Base-by-base conservation (phyloP, 1,139 yeast genomes). In the Zygosaccharomyces sapae region DNA sequence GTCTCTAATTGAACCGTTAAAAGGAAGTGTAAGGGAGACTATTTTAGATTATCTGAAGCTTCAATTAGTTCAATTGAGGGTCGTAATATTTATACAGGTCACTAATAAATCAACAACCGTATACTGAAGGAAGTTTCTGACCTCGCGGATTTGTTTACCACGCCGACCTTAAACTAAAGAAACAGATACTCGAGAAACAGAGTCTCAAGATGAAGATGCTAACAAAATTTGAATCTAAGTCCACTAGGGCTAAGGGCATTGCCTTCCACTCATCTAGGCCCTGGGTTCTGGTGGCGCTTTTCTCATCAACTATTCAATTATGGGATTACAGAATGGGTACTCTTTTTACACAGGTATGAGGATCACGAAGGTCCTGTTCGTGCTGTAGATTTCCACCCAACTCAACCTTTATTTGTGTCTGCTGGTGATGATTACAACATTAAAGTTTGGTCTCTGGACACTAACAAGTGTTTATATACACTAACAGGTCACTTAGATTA, bases 281-380 rank as follows among this genome's bases (percentile, higher is more conserved):
- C 46, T 94, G 98, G 97, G 87, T 88, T 46, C 76, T 94, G 60
- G 97, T 92, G 33, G 89, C 97, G 4, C 77, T 94, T 55, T 95
- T 90, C 69, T 86, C 96, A 19, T 88, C 96, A 27, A 88, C 96
- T 16, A 90, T 92, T 66, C 98, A 92, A 70, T 76, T 92, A 55
- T 94, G 99, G 99, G 99, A 94, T 69, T 94, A 94, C 71, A 83
- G 99, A 66, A 94, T 94, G 98, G 99, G 99, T 41, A 89, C 97
- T 2, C 74, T n/a, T 94, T 63, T 83, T 94, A 67, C 98, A 90
- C 68, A 79, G 97, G 50, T 94, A 89, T 64, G 98, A 94, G 70
- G 98, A 92, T 59, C 99, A 94, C 66, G 96, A 87, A 60, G 99
- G 98, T 24, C 97, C 98, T 4, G 98, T 94, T 30, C 81, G 98